Evolutionary conservation across 2,329 filamentous ascomycete genomes (phyloP).

Genomic region (Phialocephala subalpina): DNA sequence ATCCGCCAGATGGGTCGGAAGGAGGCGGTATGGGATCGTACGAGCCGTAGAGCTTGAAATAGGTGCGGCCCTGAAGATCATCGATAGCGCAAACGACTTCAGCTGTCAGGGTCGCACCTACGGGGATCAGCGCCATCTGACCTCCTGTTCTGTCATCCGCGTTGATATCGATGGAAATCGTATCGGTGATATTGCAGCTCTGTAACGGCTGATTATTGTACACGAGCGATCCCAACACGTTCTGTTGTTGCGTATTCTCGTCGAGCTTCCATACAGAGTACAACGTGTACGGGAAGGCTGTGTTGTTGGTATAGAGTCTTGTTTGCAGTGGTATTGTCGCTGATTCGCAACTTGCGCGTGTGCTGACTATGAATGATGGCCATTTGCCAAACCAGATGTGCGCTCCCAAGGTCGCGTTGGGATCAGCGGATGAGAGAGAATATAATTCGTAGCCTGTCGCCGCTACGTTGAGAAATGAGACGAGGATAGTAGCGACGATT

Average conservation of each 20-base stretch:
- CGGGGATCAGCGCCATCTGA: neutral
- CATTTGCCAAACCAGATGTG: neutral
- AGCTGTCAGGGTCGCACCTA: neutral
- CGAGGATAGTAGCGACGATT: neutral
- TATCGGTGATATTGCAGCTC: neutral
- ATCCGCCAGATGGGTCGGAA: neutral
- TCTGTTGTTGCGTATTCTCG: neutral
- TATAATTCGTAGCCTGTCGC: neutral
- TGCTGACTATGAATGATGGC: neutral
- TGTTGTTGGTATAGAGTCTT: constrained; percentile 3
- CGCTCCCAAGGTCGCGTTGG: neutral
- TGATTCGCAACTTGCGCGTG: neutral
- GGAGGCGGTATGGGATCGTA: neutral
- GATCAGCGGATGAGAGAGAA: neutral
- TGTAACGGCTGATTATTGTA: neutral
- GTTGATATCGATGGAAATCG: neutral
- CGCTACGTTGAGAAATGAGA: constrained; percentile 1
- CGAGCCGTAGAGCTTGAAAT: neutral
- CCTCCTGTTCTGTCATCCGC: neutral
- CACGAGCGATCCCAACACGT: neutral
- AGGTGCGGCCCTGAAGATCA: neutral
- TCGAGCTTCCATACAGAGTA: neutral
- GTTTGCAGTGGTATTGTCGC: neutral
- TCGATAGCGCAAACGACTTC: neutral
- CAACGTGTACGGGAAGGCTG: neutral